Conservation (phyloP, 768 basidiomycete species). For the Mycena capillaripes region DNA sequence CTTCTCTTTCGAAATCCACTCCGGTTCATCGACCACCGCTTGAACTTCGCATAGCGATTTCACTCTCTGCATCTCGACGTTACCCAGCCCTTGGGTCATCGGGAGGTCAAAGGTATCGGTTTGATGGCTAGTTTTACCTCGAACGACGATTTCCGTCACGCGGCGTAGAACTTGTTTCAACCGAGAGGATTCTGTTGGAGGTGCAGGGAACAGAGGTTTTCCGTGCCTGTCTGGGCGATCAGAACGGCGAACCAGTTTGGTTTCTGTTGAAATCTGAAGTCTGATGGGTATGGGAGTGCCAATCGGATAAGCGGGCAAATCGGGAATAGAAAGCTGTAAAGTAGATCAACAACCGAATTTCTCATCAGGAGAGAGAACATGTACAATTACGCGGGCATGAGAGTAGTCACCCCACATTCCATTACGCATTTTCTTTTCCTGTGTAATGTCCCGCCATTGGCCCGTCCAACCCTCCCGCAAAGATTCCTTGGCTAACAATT, state of each 20-base stretch:
- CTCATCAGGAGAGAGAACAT: not conserved
- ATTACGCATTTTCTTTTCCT: not conserved
- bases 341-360: not conserved
- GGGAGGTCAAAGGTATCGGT: not conserved
- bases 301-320: constrained; percentile 2
- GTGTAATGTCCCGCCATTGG: not conserved
- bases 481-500: not conserved
- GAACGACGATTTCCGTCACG: not conserved
- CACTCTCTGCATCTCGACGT: not conserved
- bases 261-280: constrained; percentile 8
- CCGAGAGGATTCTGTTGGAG: not conserved
- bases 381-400: not conserved
- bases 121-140: not conserved
- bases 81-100: not conserved
- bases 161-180: not conserved
- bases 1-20: constrained; percentile 20
- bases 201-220: constrained; percentile 17
- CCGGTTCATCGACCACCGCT: not conserved
- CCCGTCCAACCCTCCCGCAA: constrained; percentile 1
- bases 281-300: constrained; percentile 17
- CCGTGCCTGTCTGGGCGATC: not conserved
- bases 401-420: constrained; percentile 22
- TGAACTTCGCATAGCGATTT: not conserved
- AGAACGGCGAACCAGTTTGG: not conserved
- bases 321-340: not conserved